Conservation (phyloP, 2,329 filamentous ascomycete species). For the Neofusicoccum cordaticola region DNA sequence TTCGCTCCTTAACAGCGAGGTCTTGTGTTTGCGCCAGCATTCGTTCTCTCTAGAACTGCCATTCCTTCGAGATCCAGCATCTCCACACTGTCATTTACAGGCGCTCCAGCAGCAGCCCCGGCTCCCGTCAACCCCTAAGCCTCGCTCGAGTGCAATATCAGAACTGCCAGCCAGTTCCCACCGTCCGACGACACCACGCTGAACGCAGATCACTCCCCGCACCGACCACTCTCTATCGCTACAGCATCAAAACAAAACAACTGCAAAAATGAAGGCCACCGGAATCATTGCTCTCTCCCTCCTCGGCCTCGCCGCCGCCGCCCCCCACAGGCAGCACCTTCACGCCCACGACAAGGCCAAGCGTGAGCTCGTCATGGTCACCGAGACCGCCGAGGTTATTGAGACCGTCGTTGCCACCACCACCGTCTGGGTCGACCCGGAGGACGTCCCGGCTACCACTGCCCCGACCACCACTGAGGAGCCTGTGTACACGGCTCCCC, state of each 20-base stretch:
- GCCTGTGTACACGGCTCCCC: conserved; percentile 3
- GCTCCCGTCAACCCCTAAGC: background rate
- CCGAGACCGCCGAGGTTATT: conserved; percentile 31
- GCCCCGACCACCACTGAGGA: background rate
- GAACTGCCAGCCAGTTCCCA: conserved; percentile 14
- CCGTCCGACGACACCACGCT: background rate
- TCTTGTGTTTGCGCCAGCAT: background rate
- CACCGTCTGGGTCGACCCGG: conserved; percentile 33
- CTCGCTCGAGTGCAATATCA: background rate
- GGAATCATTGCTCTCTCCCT: conserved; percentile 34
- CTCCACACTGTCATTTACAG: conserved; percentile 12
- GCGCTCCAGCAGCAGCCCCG: conserved; percentile 11
- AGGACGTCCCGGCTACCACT: conserved; percentile 15
- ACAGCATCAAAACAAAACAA: conserved; percentile 20
- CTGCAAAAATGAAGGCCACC: conserved; percentile 36
- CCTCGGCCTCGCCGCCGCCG: conserved; percentile 33
- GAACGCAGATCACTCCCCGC: background rate
- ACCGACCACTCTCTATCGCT: background rate
- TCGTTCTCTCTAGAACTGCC: conserved; percentile 12
- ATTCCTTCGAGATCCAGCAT: conserved; percentile 8
- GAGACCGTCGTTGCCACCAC: conserved; percentile 36
- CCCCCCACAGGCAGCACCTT: conserved; percentile 20
- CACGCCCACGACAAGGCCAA: conserved; percentile 24
- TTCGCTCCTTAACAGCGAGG: background rate
- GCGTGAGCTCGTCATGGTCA: conserved; percentile 30